Base-by-base conservation (phyloP, 768 basidiomycete genomes). In the Ramaria rubella region DNA sequence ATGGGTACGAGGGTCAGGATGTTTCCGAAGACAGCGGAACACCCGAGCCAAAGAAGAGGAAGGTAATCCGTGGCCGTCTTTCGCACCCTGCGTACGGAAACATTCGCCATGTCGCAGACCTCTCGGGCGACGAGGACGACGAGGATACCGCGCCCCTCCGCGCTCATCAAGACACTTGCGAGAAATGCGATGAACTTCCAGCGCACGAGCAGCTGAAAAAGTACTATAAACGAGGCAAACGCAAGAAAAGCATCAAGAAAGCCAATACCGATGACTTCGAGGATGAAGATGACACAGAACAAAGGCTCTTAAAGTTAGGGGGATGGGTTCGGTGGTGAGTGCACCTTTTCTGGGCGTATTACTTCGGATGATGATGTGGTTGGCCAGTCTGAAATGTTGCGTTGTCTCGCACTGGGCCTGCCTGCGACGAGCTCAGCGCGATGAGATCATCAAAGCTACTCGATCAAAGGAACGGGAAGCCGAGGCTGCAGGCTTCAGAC, bases 281-380 rank as follows among this genome's bases (percentile, higher is more conserved):
- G 49, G 74, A 76, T 43, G 73, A 72, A 8, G 81, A 79, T 19
- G 76, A 81, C 29, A 83, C 85, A 42, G 71, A 76, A 34, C 79
- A 81, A 34, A 73, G 70, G 48, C 69, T 82, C 9, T 69, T 59
- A 12, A 65, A 68, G 6, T 70, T 86, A 45, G 90, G 90, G 12
- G 90, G 90, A 26, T 94, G 90, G 90, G 81, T 92, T 60, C 78
- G 81, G 70, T 94, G 90, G 89, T 89, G 66, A 55, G 78, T 70
- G 44, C 29, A 24, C 43, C 30, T 54, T 17, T 49, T 19, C 21
- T 17, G 26, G 21, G 49, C n/a, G n/a, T 30, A 17, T 34, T 4
- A 42, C 29, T 43, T 19, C 53, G 5, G 42, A 43, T 45, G 43
- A 52, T 42, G 36, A 31, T 8, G 49, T 64, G 48, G 26, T 50